These are phyloP conservation scores for Talaromyces trachyspermus DNA, from an alignment of 495 filamentous ascomycete genomes.

Conservation along the genomic window DNA sequence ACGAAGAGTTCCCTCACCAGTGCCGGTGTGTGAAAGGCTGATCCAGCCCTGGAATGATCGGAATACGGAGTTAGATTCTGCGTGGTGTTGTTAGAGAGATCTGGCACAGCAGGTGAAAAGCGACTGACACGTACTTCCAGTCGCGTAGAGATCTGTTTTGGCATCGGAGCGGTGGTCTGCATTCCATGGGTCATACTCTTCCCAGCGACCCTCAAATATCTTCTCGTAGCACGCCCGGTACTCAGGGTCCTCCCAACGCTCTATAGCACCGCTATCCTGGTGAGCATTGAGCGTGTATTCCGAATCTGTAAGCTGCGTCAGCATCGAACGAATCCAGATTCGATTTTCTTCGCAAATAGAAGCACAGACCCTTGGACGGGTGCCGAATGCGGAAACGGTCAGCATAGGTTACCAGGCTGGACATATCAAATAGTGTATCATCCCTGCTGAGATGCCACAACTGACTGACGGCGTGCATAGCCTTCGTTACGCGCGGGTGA, in stretches of 20 bases:
- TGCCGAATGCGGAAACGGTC: not conserved
- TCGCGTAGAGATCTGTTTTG: conserved; percentile 4
- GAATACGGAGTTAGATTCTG: not conserved
- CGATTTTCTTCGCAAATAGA: not conserved
- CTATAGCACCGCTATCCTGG: not conserved
- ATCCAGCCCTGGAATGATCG: conserved; percentile 8
- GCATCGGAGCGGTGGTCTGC: conserved; percentile 3
- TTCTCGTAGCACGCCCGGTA: conserved; percentile 3
- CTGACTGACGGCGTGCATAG: not conserved
- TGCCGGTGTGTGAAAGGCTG: conserved; percentile 1
- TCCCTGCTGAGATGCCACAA: not conserved
- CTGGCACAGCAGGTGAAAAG: too few relatives aligned
- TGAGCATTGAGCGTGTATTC: too few relatives aligned
- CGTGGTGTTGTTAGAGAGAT: not conserved
- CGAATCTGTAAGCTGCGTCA: too few relatives aligned
- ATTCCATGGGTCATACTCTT: conserved; percentile 7
- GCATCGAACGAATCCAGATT: too few relatives aligned
- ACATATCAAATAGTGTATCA: not conserved
- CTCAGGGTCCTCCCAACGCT: conserved; percentile 10
- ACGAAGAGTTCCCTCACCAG: conserved; percentile 5
- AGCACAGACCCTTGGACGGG: not conserved
- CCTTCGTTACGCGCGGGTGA: not conserved
- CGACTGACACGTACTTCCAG: too few relatives aligned
- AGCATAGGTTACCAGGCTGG: not conserved
- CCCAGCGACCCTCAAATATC: conserved; percentile 9